Evolutionary conservation across 306 rosid genomes (phyloP).

Genomic region (Begonia peltatifolia): DNA sequence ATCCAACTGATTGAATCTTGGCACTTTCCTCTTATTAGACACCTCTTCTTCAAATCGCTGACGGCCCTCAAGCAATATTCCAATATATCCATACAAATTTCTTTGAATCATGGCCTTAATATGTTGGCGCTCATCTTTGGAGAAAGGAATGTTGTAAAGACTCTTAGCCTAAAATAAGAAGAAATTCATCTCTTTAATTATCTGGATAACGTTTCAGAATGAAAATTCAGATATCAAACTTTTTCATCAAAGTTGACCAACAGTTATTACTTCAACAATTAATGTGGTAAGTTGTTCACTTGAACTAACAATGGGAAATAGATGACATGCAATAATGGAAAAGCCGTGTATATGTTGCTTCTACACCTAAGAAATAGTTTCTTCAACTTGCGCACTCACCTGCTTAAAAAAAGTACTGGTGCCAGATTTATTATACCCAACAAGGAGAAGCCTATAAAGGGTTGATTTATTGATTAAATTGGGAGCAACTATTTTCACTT

Average conservation of each 20-base stretch:
- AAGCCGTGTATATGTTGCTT: no score
- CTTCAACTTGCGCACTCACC: conserved; percentile 23
- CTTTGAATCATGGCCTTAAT: conserved; percentile 52
- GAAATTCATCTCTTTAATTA: conserved; percentile 3
- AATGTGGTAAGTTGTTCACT: no score
- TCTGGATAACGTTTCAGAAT: no score
- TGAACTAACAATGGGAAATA: no score
- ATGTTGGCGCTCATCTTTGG: conserved; percentile 38
- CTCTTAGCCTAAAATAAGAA: conserved; percentile 43
- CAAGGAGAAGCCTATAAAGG: conserved; percentile 37
- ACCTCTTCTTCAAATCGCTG: conserved; percentile 56
- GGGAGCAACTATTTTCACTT: neutral
- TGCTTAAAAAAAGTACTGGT: conserved; percentile 70
- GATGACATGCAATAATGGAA: no score
- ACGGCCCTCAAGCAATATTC: conserved; percentile 44
- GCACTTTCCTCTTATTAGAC: conserved; percentile 21
- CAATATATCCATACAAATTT: conserved; percentile 41
- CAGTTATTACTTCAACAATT: no score
- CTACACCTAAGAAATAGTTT: neutral
- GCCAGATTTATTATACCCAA: conserved; percentile 60
- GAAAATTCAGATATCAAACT: no score
- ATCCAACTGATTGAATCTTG: conserved; percentile 19
- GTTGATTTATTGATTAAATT: conserved; percentile 10
- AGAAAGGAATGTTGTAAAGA: conserved; percentile 43
- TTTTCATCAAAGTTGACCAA: no score